Evolutionary conservation across 2,329 filamentous ascomycete species (phyloP), one percentile per base, ranked within the genome.

Genomic region (Thielaviopsis populi): DNA sequence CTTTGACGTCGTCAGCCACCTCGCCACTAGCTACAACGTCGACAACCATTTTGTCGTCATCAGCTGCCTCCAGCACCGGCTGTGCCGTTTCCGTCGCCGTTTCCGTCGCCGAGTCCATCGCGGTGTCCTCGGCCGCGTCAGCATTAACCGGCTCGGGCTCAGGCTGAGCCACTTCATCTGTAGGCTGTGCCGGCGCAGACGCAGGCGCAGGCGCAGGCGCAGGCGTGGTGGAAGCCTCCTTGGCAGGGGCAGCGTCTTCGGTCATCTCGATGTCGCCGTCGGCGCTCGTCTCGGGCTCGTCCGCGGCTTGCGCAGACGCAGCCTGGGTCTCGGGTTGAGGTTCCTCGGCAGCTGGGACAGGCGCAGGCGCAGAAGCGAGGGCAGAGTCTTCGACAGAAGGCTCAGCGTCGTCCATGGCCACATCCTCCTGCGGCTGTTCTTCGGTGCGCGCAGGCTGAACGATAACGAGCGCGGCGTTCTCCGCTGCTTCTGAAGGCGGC

Each of bases 341-440:
- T 27, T 56, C 27, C 10, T 10, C 27, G 8, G n/a, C 53, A 8
- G 6, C 27, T 11, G 30, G 17, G 10, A 3, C 15, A 27, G 46
- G 3, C 33, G 33, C 33, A 8, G 33, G 7, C 5, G 33, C 33
- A 37, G 33, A 10, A 8, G 7, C 33, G 7, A 33, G 7, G 30
- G 30, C 53, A 42, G 56, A 24, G 33, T 2, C 13, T 7, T 59
- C 33, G 42, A 22, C n/a, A 59, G 37, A 13, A 17, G 62, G 40
- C 1, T 46, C 54, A n/a, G 53, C 19, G 11, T 48, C 62, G 17
- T 13, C 50, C 54, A 53, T 59, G 6, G 24, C 40, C 5, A 43
- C 27, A 24, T 48, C 62, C 42, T 63, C 62, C 54, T 63, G 60
- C 33, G 42, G 41, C 37, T 40, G 40, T 6, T 30, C 53, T 3